Percentiles rank a stretch among this genome's conserved stretches.
Conservation (phyloP, 495 filamentous ascomycete genomes). For the Neurospora hispaniola region DNA sequence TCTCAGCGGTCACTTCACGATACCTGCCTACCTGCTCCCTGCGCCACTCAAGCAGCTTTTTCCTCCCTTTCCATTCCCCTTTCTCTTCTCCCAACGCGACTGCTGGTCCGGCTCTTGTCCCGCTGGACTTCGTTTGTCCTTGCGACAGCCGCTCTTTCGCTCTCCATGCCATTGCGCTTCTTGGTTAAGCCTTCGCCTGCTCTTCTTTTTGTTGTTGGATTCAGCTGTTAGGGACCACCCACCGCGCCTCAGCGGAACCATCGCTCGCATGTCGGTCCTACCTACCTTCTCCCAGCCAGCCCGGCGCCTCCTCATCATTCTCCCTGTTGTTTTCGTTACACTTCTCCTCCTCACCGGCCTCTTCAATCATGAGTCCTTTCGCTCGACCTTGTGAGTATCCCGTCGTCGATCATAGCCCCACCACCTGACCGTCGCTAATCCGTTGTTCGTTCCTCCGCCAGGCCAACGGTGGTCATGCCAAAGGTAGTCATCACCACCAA, state of each 20-base stretch:
- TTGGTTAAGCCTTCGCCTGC: neutral
- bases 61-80: neutral
- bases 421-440: neutral
- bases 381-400: constrained; percentile 11
- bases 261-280: constrained; percentile 12
- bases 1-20: neutral
- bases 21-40: too few species aligned
- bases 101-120: neutral
- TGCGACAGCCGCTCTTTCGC: neutral
- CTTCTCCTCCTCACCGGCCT: constrained; percentile 9
- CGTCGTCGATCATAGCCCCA: neutral
- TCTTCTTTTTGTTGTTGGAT: neutral
- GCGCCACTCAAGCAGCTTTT: neutral
- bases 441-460: neutral
- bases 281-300: constrained; percentile 14
- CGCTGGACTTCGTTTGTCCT: neutral
- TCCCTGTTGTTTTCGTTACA: constrained; percentile 7
- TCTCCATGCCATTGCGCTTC: neutral
- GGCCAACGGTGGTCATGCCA: constrained; percentile 13
- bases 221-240: neutral
- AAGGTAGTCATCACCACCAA: constrained; percentile 9
- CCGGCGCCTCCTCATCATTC: constrained; percentile 14
- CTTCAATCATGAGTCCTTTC: constrained; percentile 11
- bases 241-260: neutral
- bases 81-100: neutral